Evolutionary conservation across 2,329 filamentous ascomycete genomes (phyloP).

Genomic region (Cercospora berteroae): DNA sequence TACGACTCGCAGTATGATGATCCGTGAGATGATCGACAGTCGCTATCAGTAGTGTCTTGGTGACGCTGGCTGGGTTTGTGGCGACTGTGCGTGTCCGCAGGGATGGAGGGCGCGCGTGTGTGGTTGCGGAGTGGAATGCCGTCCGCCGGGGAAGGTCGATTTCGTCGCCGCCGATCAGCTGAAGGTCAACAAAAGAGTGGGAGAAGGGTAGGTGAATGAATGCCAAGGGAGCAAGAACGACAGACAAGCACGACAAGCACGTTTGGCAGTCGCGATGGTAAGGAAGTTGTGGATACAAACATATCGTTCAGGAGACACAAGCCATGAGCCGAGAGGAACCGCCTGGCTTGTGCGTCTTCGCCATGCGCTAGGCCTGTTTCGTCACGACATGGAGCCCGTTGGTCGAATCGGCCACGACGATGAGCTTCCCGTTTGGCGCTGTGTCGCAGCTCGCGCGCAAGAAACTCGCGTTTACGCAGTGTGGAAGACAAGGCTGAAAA

Average conservation of each 20-base stretch:
- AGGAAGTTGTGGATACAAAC: slow-evolving; percentile 14
- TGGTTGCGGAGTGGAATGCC: neutral
- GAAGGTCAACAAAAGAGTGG: slow-evolving; percentile 3
- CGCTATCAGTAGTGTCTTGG: neutral
- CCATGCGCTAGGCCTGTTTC: slow-evolving; percentile 19
- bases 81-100: neutral
- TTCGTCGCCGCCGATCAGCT: neutral
- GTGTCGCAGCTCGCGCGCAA: neutral
- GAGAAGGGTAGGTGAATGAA: neutral
- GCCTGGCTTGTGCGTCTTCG: slow-evolving; percentile 23
- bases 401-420: neutral
- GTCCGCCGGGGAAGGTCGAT: slow-evolving; percentile 3
- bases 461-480: neutral
- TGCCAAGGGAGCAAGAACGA: slow-evolving; percentile 24
- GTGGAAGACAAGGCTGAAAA: neutral
- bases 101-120: slow-evolving; percentile 12
- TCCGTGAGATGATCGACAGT: neutral
- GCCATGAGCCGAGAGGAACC: slow-evolving; percentile 8
- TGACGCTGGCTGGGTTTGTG: neutral
- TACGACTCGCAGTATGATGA: slow-evolving; percentile 3
- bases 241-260: slow-evolving; percentile 23
- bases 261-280: slow-evolving; percentile 15
- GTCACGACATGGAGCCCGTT: slow-evolving; percentile 3
- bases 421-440: neutral
- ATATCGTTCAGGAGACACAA: slow-evolving; percentile 24